Evolutionary conservation across 2,329 filamentous ascomycete species (phyloP).

Genomic region (Dissoconium aciculare): DNA sequence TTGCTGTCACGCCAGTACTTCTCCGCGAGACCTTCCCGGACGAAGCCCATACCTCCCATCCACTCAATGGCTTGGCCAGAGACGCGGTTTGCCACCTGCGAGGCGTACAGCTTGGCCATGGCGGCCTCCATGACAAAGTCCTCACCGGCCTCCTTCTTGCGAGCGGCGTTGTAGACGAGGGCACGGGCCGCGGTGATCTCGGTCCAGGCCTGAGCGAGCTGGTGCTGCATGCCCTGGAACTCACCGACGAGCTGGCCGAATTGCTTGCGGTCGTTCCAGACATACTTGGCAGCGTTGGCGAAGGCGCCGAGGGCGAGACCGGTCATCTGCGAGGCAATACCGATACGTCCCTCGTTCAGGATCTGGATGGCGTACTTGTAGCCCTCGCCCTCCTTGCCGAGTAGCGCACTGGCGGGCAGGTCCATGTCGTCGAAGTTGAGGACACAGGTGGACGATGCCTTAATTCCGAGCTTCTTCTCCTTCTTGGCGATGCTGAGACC

Average conservation of each 20-base stretch:
- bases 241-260: constrained; percentile 87
- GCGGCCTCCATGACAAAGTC: constrained; percentile 91
- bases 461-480: constrained; percentile 98
- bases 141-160: constrained; percentile 95
- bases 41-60: constrained; percentile 99
- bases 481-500: constrained; percentile 97
- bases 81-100: constrained; percentile 80
- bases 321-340: constrained; percentile 97
- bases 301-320: constrained; percentile 86
- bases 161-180: constrained; percentile 85
- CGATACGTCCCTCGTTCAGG: constrained; percentile 91
- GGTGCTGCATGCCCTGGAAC: constrained; percentile 99
- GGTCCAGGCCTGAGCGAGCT: constrained; percentile 88
- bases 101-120: constrained; percentile 94
- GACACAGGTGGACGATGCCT: constrained; percentile 88
- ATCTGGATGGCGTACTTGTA: constrained; percentile 97
- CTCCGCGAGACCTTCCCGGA: constrained; percentile 88
- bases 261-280: constrained; percentile 96
- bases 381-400: constrained; percentile 77
- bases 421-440: constrained; percentile 95
- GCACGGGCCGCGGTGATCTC: constrained; percentile 86
- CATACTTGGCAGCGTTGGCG: constrained; percentile 86
- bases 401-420: constrained; percentile 71
- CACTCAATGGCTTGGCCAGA: constrained; percentile 82
- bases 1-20: constrained; percentile 97